Evolutionary conservation across 179 eudicot genomes (phyloP), one percentile per base, ranked within the genome.

Genomic region (Drosera spatulata): DNA sequence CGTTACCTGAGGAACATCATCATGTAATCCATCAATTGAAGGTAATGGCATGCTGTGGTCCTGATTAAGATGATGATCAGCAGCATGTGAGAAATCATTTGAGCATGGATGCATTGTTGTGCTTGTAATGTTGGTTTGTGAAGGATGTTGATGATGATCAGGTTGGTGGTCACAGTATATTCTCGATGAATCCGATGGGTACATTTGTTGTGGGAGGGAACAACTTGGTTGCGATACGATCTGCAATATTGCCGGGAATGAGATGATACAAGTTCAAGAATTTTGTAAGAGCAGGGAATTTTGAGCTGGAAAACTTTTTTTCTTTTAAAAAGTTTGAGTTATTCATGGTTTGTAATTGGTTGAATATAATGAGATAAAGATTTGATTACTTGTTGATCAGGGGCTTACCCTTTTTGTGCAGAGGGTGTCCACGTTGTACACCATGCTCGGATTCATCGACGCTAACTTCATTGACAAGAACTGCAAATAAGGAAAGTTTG

Each of bases 391-490:
- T 53, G 56, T n/a, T 53, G 8, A 55, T 33, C 7, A 39, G 40
- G 39, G 9, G 41, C 95, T 79, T 80, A 91, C 98, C 69, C 82
- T 84, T 55, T 88, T 91, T 33, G 85, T 60, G 53, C 73, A 62
- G 61, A 79, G 77, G 74, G 71, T 77, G 15, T 71, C 81, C 64
- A 76, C 67, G 67, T 67, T 77, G 58, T 74, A 69, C 55, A 82
- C 91, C 62, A 79, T 59, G 52, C 73, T 76, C 53, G 91, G 80
- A 69, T 87, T 77, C 12, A 83, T 76, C 2, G 98, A 67, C 50
- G 99, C 77, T 53, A 93, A 72, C 64, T 87, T 87, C 94, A 91
- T 90, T 0, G 97, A 87, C 5, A 90, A 73, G 59, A 85, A 85
- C 97, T 90, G 67, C 60, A 69, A 45, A 4, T 49, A 39, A 59